Percentiles rank a stretch among this genome's conserved stretches.
These are phyloP conservation scores for Aspergillus fijiensis DNA, from an alignment of 2,329 filamentous ascomycete species.

Conservation along the genomic window DNA sequence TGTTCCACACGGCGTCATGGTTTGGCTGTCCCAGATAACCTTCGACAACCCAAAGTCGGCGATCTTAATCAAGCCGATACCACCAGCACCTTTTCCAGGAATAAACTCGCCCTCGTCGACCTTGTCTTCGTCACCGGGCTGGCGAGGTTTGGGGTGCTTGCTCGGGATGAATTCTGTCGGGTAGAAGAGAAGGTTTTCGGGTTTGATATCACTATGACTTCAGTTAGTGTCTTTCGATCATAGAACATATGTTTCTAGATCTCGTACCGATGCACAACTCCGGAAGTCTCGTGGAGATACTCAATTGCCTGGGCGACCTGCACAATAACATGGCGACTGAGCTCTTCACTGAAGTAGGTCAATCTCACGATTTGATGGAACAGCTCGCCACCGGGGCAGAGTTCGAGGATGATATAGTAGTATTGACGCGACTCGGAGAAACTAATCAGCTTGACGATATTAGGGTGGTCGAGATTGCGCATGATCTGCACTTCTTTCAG, in stretches of 20 bases:
- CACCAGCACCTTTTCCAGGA: slow-evolving; percentile 75
- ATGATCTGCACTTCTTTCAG: slow-evolving; percentile 99
- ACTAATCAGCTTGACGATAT: slow-evolving; percentile 89
- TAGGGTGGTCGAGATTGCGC: slow-evolving; percentile 93
- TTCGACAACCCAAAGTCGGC: slow-evolving; percentile 97
- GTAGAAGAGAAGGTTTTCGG: slow-evolving; percentile 93
- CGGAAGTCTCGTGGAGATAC: slow-evolving; percentile 90
- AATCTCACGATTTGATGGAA: slow-evolving; percentile 98
- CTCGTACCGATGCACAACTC: slow-evolving; percentile 91
- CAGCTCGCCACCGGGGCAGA: slow-evolving; percentile 91
- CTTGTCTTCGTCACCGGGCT: slow-evolving; percentile 93
- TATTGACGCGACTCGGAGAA: slow-evolving; percentile 93
- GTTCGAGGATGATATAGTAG: slow-evolving; percentile 95
- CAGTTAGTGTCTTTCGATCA: not conserved
- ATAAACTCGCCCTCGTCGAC: slow-evolving; percentile 94
- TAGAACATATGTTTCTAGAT: not conserved
- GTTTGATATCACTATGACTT: slow-evolving; percentile 68
- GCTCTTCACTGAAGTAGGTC: slow-evolving; percentile 96
- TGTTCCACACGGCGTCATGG: slow-evolving; percentile 98
- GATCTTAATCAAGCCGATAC: slow-evolving; percentile 94
- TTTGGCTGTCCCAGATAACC: slow-evolving; percentile 96
- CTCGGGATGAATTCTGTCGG: slow-evolving; percentile 79
- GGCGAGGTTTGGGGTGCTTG: slow-evolving; percentile 74
- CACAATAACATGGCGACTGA: slow-evolving; percentile 89
- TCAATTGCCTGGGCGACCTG: slow-evolving; percentile 94